A percentile compares a stretch with the other conserved stretches of the same genome.
phyloP scores from a whole-genome alignment of 148 eudicot species.

The Silene uniflora region DNA sequence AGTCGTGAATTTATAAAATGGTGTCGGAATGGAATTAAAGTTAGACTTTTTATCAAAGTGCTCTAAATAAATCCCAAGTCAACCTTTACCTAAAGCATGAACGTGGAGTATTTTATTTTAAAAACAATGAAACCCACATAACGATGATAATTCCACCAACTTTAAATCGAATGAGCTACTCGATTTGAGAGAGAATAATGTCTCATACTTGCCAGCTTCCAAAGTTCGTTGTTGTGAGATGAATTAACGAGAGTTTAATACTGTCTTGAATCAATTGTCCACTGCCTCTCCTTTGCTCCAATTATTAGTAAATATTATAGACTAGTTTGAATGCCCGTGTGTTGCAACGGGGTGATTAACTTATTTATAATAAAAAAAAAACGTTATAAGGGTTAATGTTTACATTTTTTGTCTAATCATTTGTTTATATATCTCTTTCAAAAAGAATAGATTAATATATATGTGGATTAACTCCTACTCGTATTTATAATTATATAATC shows the following conservation, averaged over 20 bases:
- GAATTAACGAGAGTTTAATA: background rate
- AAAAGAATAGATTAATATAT: too few relatives aligned
- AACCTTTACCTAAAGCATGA: background rate
- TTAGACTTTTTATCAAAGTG: slow-evolving; percentile 23
- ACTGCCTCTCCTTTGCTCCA: too few relatives aligned
- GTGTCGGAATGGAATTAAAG: slow-evolving; percentile 13
- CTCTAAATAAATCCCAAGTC: background rate
- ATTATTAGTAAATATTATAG: too few relatives aligned
- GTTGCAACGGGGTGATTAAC: too few relatives aligned
- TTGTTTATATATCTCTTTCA: too few relatives aligned
- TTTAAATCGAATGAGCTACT: slow-evolving; percentile 13
- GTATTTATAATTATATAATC: too few relatives aligned
- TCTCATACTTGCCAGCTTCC: slow-evolving; percentile 21
- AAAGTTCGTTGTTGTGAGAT: slow-evolving; percentile 12
- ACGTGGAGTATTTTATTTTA: background rate
- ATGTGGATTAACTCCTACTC: too few relatives aligned
- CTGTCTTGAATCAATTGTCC: background rate
- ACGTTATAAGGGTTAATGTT: too few relatives aligned
- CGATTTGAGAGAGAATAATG: slow-evolving; percentile 7
- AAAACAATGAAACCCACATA: background rate
- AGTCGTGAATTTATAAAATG: background rate
- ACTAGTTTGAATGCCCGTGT: too few relatives aligned
- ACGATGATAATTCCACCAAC: slow-evolving; percentile 11
- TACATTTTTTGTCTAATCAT: too few relatives aligned
- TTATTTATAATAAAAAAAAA: too few relatives aligned